Base-by-base conservation (phyloP, 139 green algal genomes). In the Pseudopediastrum boryanum region DNA sequence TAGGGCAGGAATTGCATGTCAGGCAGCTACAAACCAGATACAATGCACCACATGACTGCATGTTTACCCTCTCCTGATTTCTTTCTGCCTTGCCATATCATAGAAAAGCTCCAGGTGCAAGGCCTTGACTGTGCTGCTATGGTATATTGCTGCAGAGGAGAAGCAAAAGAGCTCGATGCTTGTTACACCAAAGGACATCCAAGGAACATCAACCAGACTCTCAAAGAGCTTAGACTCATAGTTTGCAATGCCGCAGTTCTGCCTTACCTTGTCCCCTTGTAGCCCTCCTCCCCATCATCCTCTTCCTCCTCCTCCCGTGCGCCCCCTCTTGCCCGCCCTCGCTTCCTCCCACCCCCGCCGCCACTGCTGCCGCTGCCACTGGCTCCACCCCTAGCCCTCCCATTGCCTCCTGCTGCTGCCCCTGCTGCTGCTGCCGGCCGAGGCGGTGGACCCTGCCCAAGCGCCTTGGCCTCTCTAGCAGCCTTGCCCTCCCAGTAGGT, bases 401-500 rank as follows among this genome's bases (percentile, higher is more conserved):
- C 8, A 13, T 36, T 13, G 27, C 13, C 44, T 27, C 39, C 10
- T 12, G 59, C 59, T 19, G 36, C 63, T 39, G 63, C 13, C 7
- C 71, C 42, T 54, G 68, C 71, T 54, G 58, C 38, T 78, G 71
- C 38, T 78, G n/a, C 54, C 68, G 67, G 36, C 71, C 71, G 16
- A 78, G 19, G n/a, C n/a, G n/a, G n/a, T n/a, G n/a, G n/a, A n/a
- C n/a, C n/a, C n/a, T n/a, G n/a, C n/a, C n/a, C n/a, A n/a, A n/a
- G n/a, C n/a, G n/a, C n/a, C n/a, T n/a, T n/a, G n/a, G n/a, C n/a
- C n/a, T n/a, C n/a, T n/a, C n/a, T n/a, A n/a, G n/a, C n/a, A n/a
- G n/a, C n/a, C 58, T 66, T 66, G 19, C 58, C 58, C 58, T 13
- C 82, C 90, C 94, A 98, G 88, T 98, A 98, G 42, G 88, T 78